Evolutionary conservation across 2,329 filamentous ascomycete species (phyloP), one percentile per base, ranked within the genome.

Genomic region (Hypoxylon sp.): DNA sequence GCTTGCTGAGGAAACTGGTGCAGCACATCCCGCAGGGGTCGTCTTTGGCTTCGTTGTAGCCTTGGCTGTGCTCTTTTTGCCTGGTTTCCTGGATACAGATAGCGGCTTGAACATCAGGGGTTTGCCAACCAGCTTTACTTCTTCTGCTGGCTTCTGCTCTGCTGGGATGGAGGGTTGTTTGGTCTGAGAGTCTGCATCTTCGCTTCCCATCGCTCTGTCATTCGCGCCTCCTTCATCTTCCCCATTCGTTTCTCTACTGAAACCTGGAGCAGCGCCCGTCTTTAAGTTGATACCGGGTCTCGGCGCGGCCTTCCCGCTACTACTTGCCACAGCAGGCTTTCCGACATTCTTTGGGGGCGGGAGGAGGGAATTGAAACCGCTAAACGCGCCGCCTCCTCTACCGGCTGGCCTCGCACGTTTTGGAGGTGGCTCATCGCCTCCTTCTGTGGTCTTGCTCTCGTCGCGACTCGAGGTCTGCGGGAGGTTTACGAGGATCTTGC

Each of bases 51-150:
- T 39, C 22, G 75, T 66, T 3, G 74, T 59, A 17, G 59, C 44
- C 24, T 80, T 78, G 39, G 78, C 78, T 63, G 84, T 82, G 75
- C 87, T 90, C 81, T 91, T 93, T 81, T 92, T 94, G 70, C 87
- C 88, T 31, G 90, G 86, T 70, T 91, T 93, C 68, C 93, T 87
- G 14, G 90, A 88, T 13, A 98, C 94, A 0, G 94, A 97, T 39
- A 98, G 83, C 3, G 95, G 95, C 77, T 91, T 92, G 80, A 98
- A 98, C 88, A 94, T 92, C 79, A 94, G 88, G 11, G 94, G 89
- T 74, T 94, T 96, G 19, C 92, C 92, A 1, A 91, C 87, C 13
- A 92, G 80, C 80, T 92, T 91, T 14, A 91, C 86, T 64, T 91
- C 88, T 1, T 87, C 84, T n/a, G 86, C 86, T 26, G 86, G 80